A percentile compares a stretch with the other conserved stretches of the same genome.
These are phyloP conservation scores for Aeminium ludgeri DNA, from an alignment of 495 filamentous ascomycete genomes.

Conservation along the genomic window DNA sequence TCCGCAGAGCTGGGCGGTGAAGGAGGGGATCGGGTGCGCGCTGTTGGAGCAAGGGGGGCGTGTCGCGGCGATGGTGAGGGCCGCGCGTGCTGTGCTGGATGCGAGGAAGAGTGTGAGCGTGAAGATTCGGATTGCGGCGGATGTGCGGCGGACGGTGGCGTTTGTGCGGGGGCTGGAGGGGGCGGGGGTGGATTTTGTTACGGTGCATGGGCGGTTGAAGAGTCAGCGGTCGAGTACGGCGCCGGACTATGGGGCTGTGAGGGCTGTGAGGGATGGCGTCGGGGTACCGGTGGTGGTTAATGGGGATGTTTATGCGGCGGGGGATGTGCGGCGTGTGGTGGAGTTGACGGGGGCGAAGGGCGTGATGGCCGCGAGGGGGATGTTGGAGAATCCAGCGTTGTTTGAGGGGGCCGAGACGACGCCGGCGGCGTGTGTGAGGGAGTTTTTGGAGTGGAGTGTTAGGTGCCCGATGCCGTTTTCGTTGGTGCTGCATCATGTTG, in stretches of 20 bases:
- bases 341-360: conserved; percentile 20
- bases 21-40: conserved; percentile 42
- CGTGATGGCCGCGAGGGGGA: conserved; percentile 48
- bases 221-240: conserved; percentile 37
- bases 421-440: conserved; percentile 42
- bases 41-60: conserved; percentile 43
- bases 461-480: conserved; percentile 39
- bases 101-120: conserved; percentile 36
- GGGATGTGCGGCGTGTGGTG: conserved; percentile 21
- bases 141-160: conserved; percentile 29
- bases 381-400: conserved; percentile 45
- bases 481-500: conserved; percentile 43
- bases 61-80: conserved; percentile 41
- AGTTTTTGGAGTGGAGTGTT: conserved; percentile 36
- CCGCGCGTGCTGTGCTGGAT: conserved; percentile 26
- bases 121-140: conserved; percentile 48
- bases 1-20: conserved; percentile 51
- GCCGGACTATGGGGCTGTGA: conserved; percentile 43
- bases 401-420: conserved; percentile 38
- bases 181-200: conserved; percentile 36
- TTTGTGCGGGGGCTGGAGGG: conserved; percentile 20
- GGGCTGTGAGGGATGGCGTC: conserved; percentile 28
- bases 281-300: conserved; percentile 42
- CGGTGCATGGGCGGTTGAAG: conserved; percentile 44
- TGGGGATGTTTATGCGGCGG: conserved; percentile 42